phyloP scores from a whole-genome alignment of 129 eudicot genomes.

The Glebionis coronaria region DNA sequence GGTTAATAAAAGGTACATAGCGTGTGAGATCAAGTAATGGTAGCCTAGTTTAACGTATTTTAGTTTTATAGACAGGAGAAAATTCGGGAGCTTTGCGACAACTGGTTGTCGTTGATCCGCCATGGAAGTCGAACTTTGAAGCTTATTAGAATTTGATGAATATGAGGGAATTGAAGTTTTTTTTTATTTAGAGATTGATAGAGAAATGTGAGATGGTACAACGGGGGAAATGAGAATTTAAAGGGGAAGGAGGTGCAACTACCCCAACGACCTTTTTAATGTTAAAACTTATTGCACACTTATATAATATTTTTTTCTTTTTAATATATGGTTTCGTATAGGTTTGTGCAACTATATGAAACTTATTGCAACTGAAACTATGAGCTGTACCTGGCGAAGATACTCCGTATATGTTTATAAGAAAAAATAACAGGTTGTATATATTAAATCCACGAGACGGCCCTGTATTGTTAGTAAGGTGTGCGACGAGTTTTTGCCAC shows the following conservation, averaged over 20 bases:
- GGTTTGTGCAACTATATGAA: too few species aligned
- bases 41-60: conserved; percentile 86
- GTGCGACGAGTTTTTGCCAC: too few species aligned
- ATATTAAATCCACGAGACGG: too few species aligned
- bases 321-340: background rate
- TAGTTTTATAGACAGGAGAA: conserved; percentile 53
- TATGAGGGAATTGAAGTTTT: background rate
- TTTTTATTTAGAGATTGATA: too few species aligned
- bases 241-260: conserved; percentile 50
- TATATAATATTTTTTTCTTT: background rate
- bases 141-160: background rate
- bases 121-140: conserved; percentile 21
- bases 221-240: conserved; percentile 25
- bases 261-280: conserved; percentile 76
- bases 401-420: too few species aligned
- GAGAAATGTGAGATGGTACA: conserved; percentile 22
- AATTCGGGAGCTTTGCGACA: conserved; percentile 46
- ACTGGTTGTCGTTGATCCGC: conserved; percentile 19
- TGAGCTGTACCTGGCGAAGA: too few species aligned
- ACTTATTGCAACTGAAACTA: too few species aligned
- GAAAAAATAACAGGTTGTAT: too few species aligned
- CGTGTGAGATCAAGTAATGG: conserved; percentile 69
- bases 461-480: too few species aligned
- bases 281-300: conserved; percentile 16
- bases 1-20: conserved; percentile 29